Evolutionary conservation across 495 filamentous ascomycete genomes (phyloP).

Genomic region (Podospora bellae-mahoneyi): DNA sequence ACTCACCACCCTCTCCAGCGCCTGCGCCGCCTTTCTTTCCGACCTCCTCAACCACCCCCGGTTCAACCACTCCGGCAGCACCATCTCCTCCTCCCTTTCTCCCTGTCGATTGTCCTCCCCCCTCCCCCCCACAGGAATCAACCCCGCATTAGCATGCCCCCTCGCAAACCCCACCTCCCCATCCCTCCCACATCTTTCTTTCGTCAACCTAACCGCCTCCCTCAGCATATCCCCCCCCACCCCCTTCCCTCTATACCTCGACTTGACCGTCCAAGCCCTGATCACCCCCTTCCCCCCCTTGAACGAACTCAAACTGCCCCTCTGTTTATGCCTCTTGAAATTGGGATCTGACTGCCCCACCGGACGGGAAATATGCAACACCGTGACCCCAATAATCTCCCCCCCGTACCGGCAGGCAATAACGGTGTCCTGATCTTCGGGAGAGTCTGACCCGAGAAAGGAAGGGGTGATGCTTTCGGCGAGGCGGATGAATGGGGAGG

Average conservation of each 20-base stretch:
- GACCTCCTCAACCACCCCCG: conserved; percentile 49
- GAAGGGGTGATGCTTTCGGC: conserved; percentile 43
- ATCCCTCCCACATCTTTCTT: conserved; percentile 54
- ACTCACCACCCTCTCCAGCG: conserved; percentile 47
- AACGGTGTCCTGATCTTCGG: conserved; percentile 37
- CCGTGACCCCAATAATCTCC: conserved; percentile 42
- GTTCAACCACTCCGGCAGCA: conserved; percentile 62
- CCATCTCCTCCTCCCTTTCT: conserved; percentile 61
- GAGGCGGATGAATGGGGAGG: conserved; percentile 38
- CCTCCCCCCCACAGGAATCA: conserved; percentile 45
- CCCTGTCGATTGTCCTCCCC: conserved; percentile 61
- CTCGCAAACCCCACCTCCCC: conserved; percentile 61
- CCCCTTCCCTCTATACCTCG: conserved; percentile 62
- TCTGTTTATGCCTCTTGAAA: conserved; percentile 26
- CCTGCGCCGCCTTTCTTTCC: conserved; percentile 52
- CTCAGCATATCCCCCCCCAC: conserved; percentile 66
- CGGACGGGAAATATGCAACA: conserved; percentile 40
- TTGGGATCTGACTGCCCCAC: background rate
- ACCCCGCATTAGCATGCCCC: conserved; percentile 63
- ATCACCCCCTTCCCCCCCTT: conserved; percentile 55
- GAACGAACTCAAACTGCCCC: conserved; percentile 25
- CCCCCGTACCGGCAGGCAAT: conserved; percentile 41
- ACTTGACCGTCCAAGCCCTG: conserved; percentile 70
- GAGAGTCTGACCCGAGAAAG: conserved; percentile 20
- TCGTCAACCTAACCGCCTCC: conserved; percentile 58